Percentiles rank a stretch among this genome's conserved stretches.
Evolutionary conservation across 2,329 filamentous ascomycete genomes (phyloP).

Genomic region (Claviceps pusilla): DNA sequence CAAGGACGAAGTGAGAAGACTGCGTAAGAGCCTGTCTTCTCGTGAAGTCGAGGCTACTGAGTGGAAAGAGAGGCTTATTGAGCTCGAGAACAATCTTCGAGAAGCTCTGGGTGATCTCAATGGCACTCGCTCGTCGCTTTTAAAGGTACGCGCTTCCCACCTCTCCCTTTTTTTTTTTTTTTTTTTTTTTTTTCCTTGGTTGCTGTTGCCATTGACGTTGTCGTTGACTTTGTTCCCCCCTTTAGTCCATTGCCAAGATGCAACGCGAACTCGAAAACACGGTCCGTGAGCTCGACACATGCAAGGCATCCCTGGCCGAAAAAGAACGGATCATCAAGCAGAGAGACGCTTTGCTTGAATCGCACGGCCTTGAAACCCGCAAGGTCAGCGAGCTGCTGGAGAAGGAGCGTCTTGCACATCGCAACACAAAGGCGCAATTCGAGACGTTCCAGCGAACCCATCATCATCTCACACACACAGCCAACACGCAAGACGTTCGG

Average conservation of each 20-base stretch:
- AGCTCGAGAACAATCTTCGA: constrained; percentile 77
- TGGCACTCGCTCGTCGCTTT: constrained; percentile 69
- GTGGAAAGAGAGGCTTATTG: constrained; percentile 81
- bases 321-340: constrained; percentile 84
- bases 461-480: constrained; percentile 71
- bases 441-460: constrained; percentile 81
- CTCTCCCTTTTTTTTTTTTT: background rate
- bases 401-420: constrained; percentile 72
- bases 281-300: constrained; percentile 63
- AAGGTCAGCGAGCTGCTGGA: constrained; percentile 79
- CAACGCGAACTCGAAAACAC: constrained; percentile 79
- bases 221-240: background rate
- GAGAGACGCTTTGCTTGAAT: constrained; percentile 76
- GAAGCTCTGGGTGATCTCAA: constrained; percentile 78
- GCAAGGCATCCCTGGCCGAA: constrained; percentile 65
- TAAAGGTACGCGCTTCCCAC: constrained; percentile 43
- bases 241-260: constrained; percentile 65
- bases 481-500: constrained; percentile 69
- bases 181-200: background rate
- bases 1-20: constrained; percentile 70
- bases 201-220: background rate
- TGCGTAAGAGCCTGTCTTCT: constrained; percentile 69
- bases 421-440: constrained; percentile 73
- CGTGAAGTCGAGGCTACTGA: constrained; percentile 79
- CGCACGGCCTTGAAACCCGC: constrained; percentile 70